Evolutionary conservation across 1,284 basidiomycete genomes (phyloP).

Genomic region (Malassezia nana): DNA sequence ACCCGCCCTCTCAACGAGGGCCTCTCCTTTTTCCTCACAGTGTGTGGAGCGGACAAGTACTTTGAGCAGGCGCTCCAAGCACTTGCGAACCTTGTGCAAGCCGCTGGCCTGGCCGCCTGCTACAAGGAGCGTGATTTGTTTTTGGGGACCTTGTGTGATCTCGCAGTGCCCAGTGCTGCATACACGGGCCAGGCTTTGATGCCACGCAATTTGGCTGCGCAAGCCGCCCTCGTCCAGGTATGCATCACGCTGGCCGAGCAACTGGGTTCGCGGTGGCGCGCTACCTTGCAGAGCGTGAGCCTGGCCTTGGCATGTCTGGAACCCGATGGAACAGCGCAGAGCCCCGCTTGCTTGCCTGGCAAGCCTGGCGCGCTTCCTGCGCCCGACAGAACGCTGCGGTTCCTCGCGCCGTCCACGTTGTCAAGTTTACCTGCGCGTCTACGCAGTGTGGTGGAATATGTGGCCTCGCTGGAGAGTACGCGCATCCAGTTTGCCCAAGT

Average conservation of each 20-base stretch:
- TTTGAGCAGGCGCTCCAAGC: conserved; percentile 73
- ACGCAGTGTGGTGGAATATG: conserved; percentile 1
- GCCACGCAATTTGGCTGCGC: conserved; percentile 77
- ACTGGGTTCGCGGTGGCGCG: conserved; percentile 78
- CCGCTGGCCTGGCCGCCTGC: conserved; percentile 76
- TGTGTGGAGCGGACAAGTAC: conserved; percentile 74
- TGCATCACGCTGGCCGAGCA: conserved; percentile 72
- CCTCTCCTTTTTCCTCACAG: conserved; percentile 74
- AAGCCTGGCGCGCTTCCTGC: background rate
- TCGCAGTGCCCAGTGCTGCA: conserved; percentile 10
- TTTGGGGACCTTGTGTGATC: conserved; percentile 56
- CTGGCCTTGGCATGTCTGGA: conserved; percentile 22
- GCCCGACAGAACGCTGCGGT: background rate
- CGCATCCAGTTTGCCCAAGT: conserved; percentile 1
- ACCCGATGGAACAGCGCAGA: background rate
- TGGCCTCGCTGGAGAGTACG: background rate
- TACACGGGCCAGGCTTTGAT: conserved; percentile 55
- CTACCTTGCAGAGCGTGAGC: conserved; percentile 60
- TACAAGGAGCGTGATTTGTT: conserved; percentile 83
- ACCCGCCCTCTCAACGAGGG: conserved; percentile 85
- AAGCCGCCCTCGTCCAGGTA: conserved; percentile 70
- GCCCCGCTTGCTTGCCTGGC: background rate
- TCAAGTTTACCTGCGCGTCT: background rate
- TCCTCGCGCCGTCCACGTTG: background rate
- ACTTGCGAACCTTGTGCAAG: conserved; percentile 73